phyloP scores from a whole-genome alignment of 176 grass and related monocot species.

The Stipa capillata region DNA sequence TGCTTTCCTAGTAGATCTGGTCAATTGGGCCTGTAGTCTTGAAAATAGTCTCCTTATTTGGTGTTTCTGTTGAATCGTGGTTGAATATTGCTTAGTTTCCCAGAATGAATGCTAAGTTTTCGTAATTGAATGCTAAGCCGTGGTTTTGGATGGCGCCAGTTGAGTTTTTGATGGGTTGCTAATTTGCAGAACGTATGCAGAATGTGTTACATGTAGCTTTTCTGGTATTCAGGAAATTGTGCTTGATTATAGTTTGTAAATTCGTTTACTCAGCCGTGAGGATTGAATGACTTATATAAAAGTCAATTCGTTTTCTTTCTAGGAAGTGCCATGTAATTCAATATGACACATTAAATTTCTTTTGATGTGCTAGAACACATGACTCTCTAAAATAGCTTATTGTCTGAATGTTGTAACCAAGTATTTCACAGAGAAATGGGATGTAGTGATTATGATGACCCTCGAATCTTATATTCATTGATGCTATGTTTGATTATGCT shows the following conservation, averaged over 20 bases:
- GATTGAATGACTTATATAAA: background rate
- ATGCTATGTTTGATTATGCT: background rate
- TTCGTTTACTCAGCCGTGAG: background rate
- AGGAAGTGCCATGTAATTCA: background rate
- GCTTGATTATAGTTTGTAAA: background rate
- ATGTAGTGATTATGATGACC: background rate
- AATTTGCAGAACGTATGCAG: background rate
- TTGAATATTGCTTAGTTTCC: too few relatives aligned
- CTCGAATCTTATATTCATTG: background rate
- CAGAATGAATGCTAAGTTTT: too few relatives aligned
- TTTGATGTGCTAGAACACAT: background rate
- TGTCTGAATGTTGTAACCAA: background rate
- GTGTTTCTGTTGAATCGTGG: background rate
- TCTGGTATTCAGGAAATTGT: background rate
- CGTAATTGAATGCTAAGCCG: too few relatives aligned
- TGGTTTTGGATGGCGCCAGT: too few relatives aligned
- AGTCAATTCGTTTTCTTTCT: background rate
- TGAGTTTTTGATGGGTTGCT: background rate
- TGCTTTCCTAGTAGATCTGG: slow-evolving; percentile 14
- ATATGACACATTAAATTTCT: background rate
- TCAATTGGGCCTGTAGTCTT: background rate
- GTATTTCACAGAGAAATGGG: background rate
- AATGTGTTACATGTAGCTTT: background rate
- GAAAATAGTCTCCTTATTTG: background rate
- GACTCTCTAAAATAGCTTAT: background rate